Percentiles rank a stretch among this genome's conserved stretches.
Evolutionary conservation across 2,329 filamentous ascomycete species (phyloP).

Genomic region (Pseudogymnoascus sp.): DNA sequence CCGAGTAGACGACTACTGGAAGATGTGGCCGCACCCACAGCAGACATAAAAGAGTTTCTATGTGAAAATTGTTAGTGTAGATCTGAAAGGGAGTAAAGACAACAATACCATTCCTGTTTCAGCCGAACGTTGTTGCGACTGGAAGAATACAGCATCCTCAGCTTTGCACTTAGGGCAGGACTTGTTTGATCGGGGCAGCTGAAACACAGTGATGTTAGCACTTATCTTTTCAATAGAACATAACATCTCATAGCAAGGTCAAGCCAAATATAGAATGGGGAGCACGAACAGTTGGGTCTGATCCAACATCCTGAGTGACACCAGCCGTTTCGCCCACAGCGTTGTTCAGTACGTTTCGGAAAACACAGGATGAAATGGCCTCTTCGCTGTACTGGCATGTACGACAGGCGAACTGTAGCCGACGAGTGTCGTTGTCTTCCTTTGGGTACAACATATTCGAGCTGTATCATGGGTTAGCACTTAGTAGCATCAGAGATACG

Average conservation of each 20-base stretch:
- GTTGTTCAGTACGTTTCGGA: slow-evolving; percentile 88
- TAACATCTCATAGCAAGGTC: slow-evolving; percentile 38
- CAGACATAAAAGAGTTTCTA: slow-evolving; percentile 93
- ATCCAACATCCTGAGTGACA: slow-evolving; percentile 93
- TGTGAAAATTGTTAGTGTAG: slow-evolving; percentile 22
- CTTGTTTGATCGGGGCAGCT: slow-evolving; percentile 88
- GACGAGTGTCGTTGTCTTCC: slow-evolving; percentile 77
- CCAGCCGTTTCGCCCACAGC: slow-evolving; percentile 91
- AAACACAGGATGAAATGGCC: slow-evolving; percentile 83
- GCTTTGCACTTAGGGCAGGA: slow-evolving; percentile 78
- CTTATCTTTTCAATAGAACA: neutral
- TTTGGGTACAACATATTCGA: slow-evolving; percentile 98
- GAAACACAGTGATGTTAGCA: slow-evolving; percentile 31
- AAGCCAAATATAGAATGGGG: slow-evolving; percentile 39
- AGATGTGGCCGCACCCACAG: slow-evolving; percentile 87
- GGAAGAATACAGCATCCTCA: slow-evolving; percentile 94
- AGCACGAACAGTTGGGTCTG: slow-evolving; percentile 94
- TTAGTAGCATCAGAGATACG: neutral
- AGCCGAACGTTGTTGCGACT: slow-evolving; percentile 92
- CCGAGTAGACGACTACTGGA: slow-evolving; percentile 39
- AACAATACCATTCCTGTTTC: slow-evolving; percentile 92
- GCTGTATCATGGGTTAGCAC: slow-evolving; percentile 36
- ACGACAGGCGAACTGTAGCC: slow-evolving; percentile 89
- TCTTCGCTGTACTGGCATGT: slow-evolving; percentile 89
- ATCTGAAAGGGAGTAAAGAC: neutral